Conservation (phyloP, 2,329 filamentous ascomycete species). For the Periconia sp. region DNA sequence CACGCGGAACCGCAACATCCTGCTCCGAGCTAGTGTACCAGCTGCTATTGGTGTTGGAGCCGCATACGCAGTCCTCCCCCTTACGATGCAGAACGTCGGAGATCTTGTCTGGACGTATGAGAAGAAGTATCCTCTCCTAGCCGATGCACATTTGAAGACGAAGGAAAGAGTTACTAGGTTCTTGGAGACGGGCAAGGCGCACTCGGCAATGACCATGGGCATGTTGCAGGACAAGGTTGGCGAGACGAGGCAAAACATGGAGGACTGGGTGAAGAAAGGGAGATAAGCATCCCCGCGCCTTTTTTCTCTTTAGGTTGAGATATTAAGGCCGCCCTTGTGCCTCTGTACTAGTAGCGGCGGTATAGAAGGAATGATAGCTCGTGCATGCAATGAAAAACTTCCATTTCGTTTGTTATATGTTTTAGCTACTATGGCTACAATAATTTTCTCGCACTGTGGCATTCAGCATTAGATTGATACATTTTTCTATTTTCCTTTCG, state of each 20-base stretch:
- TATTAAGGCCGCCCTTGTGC: too few relatives aligned
- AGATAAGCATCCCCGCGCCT: too few relatives aligned
- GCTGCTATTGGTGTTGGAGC: constrained; percentile 80
- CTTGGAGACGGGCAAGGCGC: constrained; percentile 75
- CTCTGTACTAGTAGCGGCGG: neutral
- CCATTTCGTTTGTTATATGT: neutral
- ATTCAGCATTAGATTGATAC: too few relatives aligned
- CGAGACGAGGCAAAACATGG: constrained; percentile 75
- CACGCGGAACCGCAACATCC: constrained; percentile 82
- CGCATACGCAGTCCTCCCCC: constrained; percentile 82
- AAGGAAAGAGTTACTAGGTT: constrained; percentile 73
- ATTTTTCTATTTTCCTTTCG: too few relatives aligned
- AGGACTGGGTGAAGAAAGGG: constrained; percentile 91
- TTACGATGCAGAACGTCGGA: constrained; percentile 88
- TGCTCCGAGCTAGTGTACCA: constrained; percentile 79
- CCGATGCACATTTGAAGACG: constrained; percentile 77
- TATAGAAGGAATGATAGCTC: constrained; percentile 1
- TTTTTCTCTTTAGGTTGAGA: neutral
- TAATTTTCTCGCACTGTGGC: too few relatives aligned
- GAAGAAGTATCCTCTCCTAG: constrained; percentile 81
- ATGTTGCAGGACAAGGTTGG: constrained; percentile 83
- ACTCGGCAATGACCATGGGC: constrained; percentile 71
- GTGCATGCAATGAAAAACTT: neutral
- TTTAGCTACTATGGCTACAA: too few relatives aligned
- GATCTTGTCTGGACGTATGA: constrained; percentile 92